Conservation (phyloP, 2,329 filamentous ascomycete genomes). For the Blastomyces percursus region DNA sequence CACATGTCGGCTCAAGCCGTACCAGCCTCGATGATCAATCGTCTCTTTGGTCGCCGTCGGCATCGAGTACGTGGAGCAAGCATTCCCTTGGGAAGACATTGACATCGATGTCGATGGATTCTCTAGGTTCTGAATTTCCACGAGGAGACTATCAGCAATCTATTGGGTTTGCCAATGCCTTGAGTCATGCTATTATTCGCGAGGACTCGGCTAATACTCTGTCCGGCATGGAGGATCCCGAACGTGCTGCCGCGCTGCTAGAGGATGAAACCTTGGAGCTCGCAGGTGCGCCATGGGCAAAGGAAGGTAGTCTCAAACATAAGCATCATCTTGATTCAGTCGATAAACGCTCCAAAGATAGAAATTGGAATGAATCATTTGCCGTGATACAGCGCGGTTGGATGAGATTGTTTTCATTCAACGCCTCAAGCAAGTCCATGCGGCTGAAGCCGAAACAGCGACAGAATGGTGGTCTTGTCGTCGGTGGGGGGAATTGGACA, state of each 20-base stretch:
- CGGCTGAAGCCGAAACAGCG: slow-evolving; percentile 45
- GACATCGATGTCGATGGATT: slow-evolving; percentile 85
- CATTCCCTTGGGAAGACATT: slow-evolving; percentile 85
- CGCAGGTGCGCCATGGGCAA: slow-evolving; percentile 91
- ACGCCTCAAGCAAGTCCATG: slow-evolving; percentile 60
- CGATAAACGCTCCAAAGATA: slow-evolving; percentile 85
- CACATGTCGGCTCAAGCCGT: slow-evolving; percentile 76
- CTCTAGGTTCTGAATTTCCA: slow-evolving; percentile 65
- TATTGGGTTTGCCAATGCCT: slow-evolving; percentile 91
- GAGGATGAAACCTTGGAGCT: slow-evolving; percentile 91
- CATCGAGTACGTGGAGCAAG: slow-evolving; percentile 90
- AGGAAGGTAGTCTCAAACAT: slow-evolving; percentile 90
- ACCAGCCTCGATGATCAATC: slow-evolving; percentile 88
- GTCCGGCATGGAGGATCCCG: slow-evolving; percentile 48
- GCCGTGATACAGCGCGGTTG: slow-evolving; percentile 92
- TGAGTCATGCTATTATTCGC: slow-evolving; percentile 92
- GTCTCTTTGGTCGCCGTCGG: slow-evolving; percentile 83
- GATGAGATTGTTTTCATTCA: slow-evolving; percentile 89
- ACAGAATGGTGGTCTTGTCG: slow-evolving; percentile 52
- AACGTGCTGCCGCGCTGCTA: slow-evolving; percentile 54
- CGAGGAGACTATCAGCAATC: slow-evolving; percentile 84
- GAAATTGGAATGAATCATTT: slow-evolving; percentile 92
- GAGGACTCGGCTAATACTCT: slow-evolving; percentile 52
- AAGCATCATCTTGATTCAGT: slow-evolving; percentile 89
- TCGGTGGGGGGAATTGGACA: slow-evolving; percentile 96